Conservation (phyloP, 2,329 filamentous ascomycete genomes). For the Ascochyta rabiei region DNA sequence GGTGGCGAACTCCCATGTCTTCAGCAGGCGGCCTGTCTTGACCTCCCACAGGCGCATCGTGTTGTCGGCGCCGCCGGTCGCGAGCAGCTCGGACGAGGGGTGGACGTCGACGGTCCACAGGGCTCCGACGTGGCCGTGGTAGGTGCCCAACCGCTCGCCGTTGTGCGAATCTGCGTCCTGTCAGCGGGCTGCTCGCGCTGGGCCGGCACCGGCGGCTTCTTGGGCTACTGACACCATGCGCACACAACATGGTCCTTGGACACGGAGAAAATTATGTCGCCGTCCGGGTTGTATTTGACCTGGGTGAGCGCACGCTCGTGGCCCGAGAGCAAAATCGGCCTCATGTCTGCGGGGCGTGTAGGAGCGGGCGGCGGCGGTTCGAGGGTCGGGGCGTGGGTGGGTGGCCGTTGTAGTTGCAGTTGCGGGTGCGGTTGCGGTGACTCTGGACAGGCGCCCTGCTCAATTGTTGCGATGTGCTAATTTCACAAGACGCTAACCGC, state of each 20-base stretch:
- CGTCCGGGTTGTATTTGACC: constrained; percentile 84
- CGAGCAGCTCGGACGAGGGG: constrained; percentile 88
- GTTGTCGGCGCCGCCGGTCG: constrained; percentile 96
- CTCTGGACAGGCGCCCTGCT: constrained; percentile 10
- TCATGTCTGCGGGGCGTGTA: constrained; percentile 64
- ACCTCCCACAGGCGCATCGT: constrained; percentile 97
- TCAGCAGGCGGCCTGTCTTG: constrained; percentile 88
- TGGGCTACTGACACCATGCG: constrained; percentile 71
- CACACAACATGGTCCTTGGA: constrained; percentile 97
- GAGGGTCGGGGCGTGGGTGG: constrained; percentile 19
- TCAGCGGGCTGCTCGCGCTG: constrained; percentile 26
- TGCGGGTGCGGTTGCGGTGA: constrained; percentile 29
- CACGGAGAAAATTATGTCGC: constrained; percentile 94
- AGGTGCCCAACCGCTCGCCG: constrained; percentile 92
- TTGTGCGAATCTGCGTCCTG: constrained; percentile 72
- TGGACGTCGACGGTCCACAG: constrained; percentile 99
- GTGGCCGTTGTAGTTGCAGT: constrained; percentile 37
- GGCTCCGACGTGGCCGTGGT: constrained; percentile 94
- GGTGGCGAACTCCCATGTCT: constrained; percentile 97
- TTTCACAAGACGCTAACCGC: constrained; percentile 23
- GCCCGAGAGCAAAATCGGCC: constrained; percentile 93
- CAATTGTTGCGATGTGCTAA: constrained; percentile 8
- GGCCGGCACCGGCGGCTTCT: not conserved
- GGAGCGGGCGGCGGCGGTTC: constrained; percentile 22
- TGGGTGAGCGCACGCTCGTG: constrained; percentile 97